Conservation (phyloP, 1,284 basidiomycete species). For the Papiliotrema flavescens region DNA sequence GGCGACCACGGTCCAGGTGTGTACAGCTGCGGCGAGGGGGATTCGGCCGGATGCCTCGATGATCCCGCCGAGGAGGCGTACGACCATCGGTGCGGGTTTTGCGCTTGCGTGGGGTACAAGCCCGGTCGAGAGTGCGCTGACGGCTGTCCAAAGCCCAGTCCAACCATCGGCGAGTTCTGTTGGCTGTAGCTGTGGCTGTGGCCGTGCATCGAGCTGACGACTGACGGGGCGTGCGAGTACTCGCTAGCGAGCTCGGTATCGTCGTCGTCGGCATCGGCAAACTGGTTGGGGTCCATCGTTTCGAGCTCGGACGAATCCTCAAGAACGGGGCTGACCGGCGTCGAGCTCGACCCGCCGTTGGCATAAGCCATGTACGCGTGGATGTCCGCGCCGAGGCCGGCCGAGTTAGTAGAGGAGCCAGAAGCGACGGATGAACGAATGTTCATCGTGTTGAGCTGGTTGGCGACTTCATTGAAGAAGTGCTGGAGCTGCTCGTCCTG, state of each 20-base stretch:
- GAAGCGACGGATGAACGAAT: conserved; percentile 49
- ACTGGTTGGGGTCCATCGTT: conserved; percentile 47
- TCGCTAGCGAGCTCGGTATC: conserved; percentile 40
- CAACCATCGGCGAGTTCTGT: conserved; percentile 21
- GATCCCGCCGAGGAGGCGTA: conserved; percentile 31
- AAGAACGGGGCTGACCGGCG: conserved; percentile 3
- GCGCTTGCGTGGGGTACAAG: conserved; percentile 18
- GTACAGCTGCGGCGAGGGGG: conserved; percentile 11
- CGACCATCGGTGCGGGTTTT: conserved; percentile 29
- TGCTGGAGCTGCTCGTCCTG: conserved; percentile 54
- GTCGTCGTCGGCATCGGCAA: conserved; percentile 57
- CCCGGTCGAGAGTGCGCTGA: conserved; percentile 26
- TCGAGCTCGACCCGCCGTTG: conserved; percentile 12
- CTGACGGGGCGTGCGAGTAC: conserved; percentile 17
- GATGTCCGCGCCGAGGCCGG: conserved; percentile 34
- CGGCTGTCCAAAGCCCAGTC: conserved; percentile 35
- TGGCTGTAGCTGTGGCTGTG: conserved; percentile 10
- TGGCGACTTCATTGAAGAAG: conserved; percentile 58
- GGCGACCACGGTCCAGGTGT: conserved; percentile 23
- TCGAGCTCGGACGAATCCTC: conserved; percentile 6
- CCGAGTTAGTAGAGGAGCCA: conserved; percentile 41
- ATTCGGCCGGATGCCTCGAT: background rate
- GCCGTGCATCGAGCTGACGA: background rate
- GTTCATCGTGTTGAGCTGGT: conserved; percentile 56
- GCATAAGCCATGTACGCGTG: conserved; percentile 40